A percentile compares a stretch with the other conserved stretches of the same genome.
These are phyloP conservation scores for Dothiorella sarmentorum DNA, from an alignment of 2,329 filamentous ascomycete genomes.

Conservation along the genomic window DNA sequence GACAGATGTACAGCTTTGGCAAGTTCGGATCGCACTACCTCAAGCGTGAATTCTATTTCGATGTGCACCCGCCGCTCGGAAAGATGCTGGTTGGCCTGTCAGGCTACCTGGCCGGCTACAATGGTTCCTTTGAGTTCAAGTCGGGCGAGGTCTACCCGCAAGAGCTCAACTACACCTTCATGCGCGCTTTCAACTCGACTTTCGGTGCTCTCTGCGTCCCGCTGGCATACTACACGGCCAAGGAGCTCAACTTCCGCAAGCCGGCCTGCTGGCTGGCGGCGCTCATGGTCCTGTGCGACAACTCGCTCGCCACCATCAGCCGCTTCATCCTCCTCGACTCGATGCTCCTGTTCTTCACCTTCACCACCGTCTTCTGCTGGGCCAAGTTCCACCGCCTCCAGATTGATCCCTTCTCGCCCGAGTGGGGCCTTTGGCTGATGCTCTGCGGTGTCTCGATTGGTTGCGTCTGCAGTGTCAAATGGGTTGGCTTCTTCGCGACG, in stretches of 20 bases:
- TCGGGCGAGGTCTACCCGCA: conserved; percentile 93
- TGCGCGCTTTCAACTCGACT: conserved; percentile 94
- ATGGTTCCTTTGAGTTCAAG: conserved; percentile 99
- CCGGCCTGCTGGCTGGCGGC: conserved; percentile 93
- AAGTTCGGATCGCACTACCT: conserved; percentile 99
- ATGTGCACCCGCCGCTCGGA: conserved; percentile 90
- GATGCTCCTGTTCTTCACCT: conserved; percentile 98
- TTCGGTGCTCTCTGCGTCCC: conserved; percentile 93
- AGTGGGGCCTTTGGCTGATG: conserved; percentile 95
- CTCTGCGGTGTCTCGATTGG: conserved; percentile 93
- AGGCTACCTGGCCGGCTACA: conserved; percentile 94
- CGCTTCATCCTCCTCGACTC: conserved; percentile 97
- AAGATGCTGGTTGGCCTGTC: conserved; percentile 98
- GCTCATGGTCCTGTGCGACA: conserved; percentile 96
- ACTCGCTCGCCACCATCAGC: conserved; percentile 98
- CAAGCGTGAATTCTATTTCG: conserved; percentile 99
- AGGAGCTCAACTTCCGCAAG: conserved; percentile 80
- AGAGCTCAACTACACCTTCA: conserved; percentile 95
- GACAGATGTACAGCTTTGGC: conserved; percentile 62
- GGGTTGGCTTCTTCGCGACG: conserved; percentile 94
- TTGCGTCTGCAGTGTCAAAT: conserved; percentile 97
- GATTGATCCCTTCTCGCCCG: conserved; percentile 76
- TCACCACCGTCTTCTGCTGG: conserved; percentile 96
- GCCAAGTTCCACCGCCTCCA: conserved; percentile 91
- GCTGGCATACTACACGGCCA: conserved; percentile 90